Percentiles rank a stretch among this genome's conserved stretches.
phyloP scores from a whole-genome alignment of 108 stramenopile species.

The Skeletonema marinoi region DNA sequence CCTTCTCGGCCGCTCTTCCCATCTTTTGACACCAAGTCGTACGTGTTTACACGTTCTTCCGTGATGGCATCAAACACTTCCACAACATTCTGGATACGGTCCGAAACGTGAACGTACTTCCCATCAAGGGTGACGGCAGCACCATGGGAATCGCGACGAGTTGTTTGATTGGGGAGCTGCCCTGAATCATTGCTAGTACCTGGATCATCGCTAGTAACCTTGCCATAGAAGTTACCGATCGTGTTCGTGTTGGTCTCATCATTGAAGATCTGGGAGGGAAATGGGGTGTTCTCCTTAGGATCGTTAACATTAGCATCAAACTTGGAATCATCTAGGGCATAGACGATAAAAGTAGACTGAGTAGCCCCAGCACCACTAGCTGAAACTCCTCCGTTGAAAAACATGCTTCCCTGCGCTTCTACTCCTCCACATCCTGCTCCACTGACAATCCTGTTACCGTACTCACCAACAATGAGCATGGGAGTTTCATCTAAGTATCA shows the following conservation, averaged over 20 bases:
- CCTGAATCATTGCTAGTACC: slow-evolving; percentile 14
- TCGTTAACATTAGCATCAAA: not conserved
- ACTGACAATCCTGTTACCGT: slow-evolving; percentile 17
- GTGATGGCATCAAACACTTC: slow-evolving; percentile 19
- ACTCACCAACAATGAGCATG: slow-evolving; percentile 41
- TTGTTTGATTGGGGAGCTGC: slow-evolving; percentile 27
- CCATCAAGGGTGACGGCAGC: not conserved
- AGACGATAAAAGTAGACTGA: slow-evolving; percentile 27
- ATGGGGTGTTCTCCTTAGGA: not conserved
- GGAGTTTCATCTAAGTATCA: slow-evolving; percentile 10
- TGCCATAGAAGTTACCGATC: not conserved
- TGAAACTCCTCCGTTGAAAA: slow-evolving; percentile 26
- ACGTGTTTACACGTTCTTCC: slow-evolving; percentile 13
- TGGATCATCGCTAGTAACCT: not conserved
- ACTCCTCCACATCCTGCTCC: slow-evolving; percentile 42
- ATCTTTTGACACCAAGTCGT: slow-evolving; percentile 16
- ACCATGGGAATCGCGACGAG: slow-evolving; percentile 48
- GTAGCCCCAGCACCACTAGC: slow-evolving; percentile 6
- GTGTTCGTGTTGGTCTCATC: slow-evolving; percentile 31
- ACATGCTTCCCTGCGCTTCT: slow-evolving; percentile 7
- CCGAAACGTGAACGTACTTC: slow-evolving; percentile 37
- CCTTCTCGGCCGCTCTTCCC: slow-evolving; percentile 10
- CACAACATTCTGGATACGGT: slow-evolving; percentile 41
- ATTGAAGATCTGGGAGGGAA: slow-evolving; percentile 19
- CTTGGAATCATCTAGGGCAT: slow-evolving; percentile 4